These are phyloP conservation scores for Neonectria punicea DNA, from an alignment of 2,329 filamentous ascomycete genomes.

Conservation along the genomic window DNA sequence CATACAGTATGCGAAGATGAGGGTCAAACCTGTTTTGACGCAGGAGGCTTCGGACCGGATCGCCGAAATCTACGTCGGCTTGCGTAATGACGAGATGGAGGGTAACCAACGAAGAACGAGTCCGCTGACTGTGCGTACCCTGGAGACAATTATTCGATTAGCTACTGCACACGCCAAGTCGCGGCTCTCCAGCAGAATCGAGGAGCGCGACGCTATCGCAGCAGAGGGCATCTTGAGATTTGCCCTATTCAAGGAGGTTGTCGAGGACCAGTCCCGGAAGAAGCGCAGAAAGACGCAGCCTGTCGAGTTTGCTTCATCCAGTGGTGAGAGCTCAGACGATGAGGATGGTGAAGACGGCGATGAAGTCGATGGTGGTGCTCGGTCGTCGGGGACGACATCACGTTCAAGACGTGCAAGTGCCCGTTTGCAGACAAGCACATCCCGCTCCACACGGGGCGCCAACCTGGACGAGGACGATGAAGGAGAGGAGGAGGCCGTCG, in stretches of 20 bases:
- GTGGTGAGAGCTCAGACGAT: slow-evolving; percentile 67
- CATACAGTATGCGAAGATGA: slow-evolving; percentile 95
- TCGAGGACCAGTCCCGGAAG: slow-evolving; percentile 82
- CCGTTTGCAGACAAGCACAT: slow-evolving; percentile 36
- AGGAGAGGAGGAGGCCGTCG: slow-evolving; percentile 20
- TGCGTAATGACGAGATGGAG: slow-evolving; percentile 95
- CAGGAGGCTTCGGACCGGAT: slow-evolving; percentile 94
- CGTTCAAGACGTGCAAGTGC: slow-evolving; percentile 45
- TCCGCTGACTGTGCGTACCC: slow-evolving; percentile 94
- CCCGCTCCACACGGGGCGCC: slow-evolving; percentile 31
- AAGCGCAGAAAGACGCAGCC: slow-evolving; percentile 79
- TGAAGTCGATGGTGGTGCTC: slow-evolving; percentile 63
- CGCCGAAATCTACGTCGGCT: slow-evolving; percentile 86
- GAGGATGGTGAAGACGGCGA: slow-evolving; percentile 64
- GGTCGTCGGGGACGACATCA: slow-evolving; percentile 36
- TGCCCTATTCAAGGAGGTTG: slow-evolving; percentile 95
- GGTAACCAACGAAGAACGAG: slow-evolving; percentile 93
- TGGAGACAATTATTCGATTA: slow-evolving; percentile 98
- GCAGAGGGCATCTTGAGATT: slow-evolving; percentile 93
- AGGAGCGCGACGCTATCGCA: slow-evolving; percentile 86
- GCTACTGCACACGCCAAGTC: slow-evolving; percentile 96
- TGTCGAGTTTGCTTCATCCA: slow-evolving; percentile 67
- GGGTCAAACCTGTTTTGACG: slow-evolving; percentile 89
- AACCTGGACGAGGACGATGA: slow-evolving; percentile 53
- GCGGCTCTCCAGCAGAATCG: slow-evolving; percentile 85